A percentile compares a stretch with the other conserved stretches of the same genome.
These are phyloP conservation scores for Aspergillus novoparasiticus DNA, from an alignment of 2,329 filamentous ascomycete genomes.

Conservation along the genomic window DNA sequence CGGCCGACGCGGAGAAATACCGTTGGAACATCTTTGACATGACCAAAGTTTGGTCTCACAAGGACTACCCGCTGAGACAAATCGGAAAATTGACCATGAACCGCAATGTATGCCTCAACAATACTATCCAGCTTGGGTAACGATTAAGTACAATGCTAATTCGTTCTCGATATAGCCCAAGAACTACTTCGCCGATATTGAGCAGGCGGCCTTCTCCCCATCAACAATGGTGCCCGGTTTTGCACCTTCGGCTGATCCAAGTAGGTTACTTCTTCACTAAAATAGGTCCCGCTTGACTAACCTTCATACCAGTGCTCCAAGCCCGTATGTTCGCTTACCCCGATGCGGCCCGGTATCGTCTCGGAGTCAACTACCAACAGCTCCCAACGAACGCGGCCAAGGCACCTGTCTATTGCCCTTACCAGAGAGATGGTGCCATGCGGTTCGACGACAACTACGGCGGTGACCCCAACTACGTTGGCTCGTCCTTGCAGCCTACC, in stretches of 20 bases:
- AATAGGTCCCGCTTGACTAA: constrained; percentile 16
- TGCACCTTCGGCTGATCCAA: constrained; percentile 64
- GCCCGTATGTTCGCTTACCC: constrained; percentile 64
- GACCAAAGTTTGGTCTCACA: constrained; percentile 81
- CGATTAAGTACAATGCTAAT: background rate
- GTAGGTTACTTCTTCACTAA: constrained; percentile 15
- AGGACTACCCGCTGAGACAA: constrained; percentile 70
- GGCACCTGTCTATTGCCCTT: constrained; percentile 54
- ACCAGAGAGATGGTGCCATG: constrained; percentile 45
- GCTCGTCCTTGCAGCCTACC: constrained; percentile 31
- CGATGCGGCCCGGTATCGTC: constrained; percentile 51
- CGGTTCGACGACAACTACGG: constrained; percentile 57
- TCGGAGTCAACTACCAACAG: constrained; percentile 47
- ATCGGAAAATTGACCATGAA: constrained; percentile 79
- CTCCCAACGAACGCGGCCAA: constrained; percentile 44
- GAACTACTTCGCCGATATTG: constrained; percentile 69
- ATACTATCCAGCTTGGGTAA: background rate
- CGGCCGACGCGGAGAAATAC: constrained; percentile 71
- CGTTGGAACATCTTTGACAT: constrained; percentile 83
- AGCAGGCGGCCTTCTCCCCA: constrained; percentile 69
- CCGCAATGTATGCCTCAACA: constrained; percentile 56
- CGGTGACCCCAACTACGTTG: constrained; percentile 58
- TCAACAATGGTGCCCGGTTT: constrained; percentile 66
- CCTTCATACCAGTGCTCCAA: constrained; percentile 53
- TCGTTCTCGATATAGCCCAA: constrained; percentile 30